These are phyloP conservation scores for Phytophthora hybrid DNA, from an alignment of 352 stramenopile genomes.

Conservation along the genomic window DNA sequence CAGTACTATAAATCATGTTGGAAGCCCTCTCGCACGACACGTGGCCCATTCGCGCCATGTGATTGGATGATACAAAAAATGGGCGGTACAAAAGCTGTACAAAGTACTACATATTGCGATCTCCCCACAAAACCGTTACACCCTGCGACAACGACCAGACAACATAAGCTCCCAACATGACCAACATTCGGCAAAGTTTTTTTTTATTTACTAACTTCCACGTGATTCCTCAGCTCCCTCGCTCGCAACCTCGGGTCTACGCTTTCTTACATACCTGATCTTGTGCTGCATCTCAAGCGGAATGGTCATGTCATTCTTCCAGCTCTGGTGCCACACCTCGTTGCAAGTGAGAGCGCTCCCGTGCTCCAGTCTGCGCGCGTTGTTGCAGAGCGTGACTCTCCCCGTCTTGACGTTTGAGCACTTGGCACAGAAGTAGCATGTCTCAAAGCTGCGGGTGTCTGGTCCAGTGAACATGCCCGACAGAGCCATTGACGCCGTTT, in stretches of 20 bases:
- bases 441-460: conserved; percentile 28
- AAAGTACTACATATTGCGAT: conserved; percentile 9
- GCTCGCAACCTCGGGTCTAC: not conserved
- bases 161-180: not conserved
- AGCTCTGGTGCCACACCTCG: conserved; percentile 28
- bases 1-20: conserved; percentile 6
- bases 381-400: conserved; percentile 24
- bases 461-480: conserved; percentile 33
- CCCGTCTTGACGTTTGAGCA: conserved; percentile 18
- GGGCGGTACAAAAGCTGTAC: conserved; percentile 1
- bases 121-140: conserved; percentile 13
- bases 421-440: conserved; percentile 16
- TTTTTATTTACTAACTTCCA: not conserved
- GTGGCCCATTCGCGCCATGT: not conserved
- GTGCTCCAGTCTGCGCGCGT: conserved; percentile 1
- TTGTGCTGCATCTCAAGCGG: conserved; percentile 20
- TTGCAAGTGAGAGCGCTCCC: conserved; percentile 18
- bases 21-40: conserved; percentile 9
- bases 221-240: not conserved
- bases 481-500: conserved; percentile 33
- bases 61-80: not conserved
- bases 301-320: conserved; percentile 24
- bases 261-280: conserved; percentile 11
- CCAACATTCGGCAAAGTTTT: conserved; percentile 8
- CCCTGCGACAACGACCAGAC: not conserved